phyloP scores from a whole-genome alignment of 768 basidiomycete species.

The Scleroderma bovista region DNA sequence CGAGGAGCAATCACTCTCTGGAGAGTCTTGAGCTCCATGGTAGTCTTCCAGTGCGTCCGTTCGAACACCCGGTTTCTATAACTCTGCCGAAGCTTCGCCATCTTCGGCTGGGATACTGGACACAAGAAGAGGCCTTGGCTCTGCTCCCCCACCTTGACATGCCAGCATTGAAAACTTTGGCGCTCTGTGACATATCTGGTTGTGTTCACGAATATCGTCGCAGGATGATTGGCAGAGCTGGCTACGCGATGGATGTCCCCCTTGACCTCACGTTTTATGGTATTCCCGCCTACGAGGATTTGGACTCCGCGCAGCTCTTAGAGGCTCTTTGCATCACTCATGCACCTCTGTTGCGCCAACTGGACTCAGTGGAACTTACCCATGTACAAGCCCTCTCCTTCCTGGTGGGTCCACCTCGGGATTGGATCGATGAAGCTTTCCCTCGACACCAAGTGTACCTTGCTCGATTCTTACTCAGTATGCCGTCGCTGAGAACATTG shows the following conservation, averaged over 20 bases:
- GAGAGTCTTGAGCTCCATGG: slow-evolving; percentile 5
- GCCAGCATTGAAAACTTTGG: slow-evolving; percentile 5
- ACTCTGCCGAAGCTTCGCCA: slow-evolving; percentile 2
- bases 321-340: background rate
- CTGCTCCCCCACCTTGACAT: background rate
- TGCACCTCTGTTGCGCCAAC: background rate
- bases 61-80: background rate
- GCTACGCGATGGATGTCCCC: background rate
- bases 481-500: slow-evolving; percentile 4
- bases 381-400: background rate
- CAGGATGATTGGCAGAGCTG: background rate
- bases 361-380: slow-evolving; percentile 3
- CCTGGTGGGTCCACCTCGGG: background rate
- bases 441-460: background rate
- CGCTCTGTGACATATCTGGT: background rate
- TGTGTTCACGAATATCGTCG: background rate
- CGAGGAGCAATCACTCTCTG: background rate
- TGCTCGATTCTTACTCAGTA: slow-evolving; percentile 1
- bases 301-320: slow-evolving; percentile 3
- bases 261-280: background rate
- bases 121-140: slow-evolving; percentile 1
- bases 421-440: background rate
- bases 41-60: background rate
- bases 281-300: background rate
- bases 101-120: slow-evolving; percentile 2